These are phyloP conservation scores for Solanum hybrid DNA, from an alignment of 305 asterid genomes.

Conservation along the genomic window DNA sequence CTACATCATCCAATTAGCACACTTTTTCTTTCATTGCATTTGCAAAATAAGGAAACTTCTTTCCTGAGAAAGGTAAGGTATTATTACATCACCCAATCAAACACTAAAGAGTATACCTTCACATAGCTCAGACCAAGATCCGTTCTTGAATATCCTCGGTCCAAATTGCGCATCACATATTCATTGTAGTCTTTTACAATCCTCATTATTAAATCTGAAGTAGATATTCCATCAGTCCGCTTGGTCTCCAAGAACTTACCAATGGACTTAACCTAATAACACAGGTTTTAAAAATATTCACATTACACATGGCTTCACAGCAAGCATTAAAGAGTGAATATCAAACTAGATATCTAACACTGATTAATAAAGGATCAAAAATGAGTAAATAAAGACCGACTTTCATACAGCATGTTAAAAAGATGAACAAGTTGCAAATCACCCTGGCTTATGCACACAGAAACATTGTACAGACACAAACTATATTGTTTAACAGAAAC, in stretches of 20 bases:
- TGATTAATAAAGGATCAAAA: background rate
- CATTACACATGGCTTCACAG: background rate
- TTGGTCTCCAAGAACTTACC: slow-evolving; percentile 59
- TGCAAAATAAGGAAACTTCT: background rate
- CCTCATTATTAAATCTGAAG: slow-evolving; percentile 60
- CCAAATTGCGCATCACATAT: slow-evolving; percentile 68
- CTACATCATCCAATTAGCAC: background rate
- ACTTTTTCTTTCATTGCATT: background rate
- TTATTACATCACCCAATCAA: background rate
- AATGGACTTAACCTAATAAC: slow-evolving; percentile 41
- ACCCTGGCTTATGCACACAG: background rate
- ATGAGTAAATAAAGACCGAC: background rate
- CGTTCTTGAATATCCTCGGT: slow-evolving; percentile 57
- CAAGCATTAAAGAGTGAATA: background rate
- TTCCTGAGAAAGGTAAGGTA: background rate
- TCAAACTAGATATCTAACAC: background rate
- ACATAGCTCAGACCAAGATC: slow-evolving; percentile 65
- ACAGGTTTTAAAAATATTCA: slow-evolving; percentile 2
- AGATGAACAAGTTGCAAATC: background rate
- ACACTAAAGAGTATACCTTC: slow-evolving; percentile 25
- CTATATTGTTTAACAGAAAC: background rate
- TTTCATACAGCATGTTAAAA: background rate
- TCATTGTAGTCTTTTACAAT: slow-evolving; percentile 60
- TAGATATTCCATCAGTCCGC: slow-evolving; percentile 54
- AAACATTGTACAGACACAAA: background rate